Evolutionary conservation across 2,329 filamentous ascomycete genomes (phyloP).

Genomic region (Lachnellula occidentalis): DNA sequence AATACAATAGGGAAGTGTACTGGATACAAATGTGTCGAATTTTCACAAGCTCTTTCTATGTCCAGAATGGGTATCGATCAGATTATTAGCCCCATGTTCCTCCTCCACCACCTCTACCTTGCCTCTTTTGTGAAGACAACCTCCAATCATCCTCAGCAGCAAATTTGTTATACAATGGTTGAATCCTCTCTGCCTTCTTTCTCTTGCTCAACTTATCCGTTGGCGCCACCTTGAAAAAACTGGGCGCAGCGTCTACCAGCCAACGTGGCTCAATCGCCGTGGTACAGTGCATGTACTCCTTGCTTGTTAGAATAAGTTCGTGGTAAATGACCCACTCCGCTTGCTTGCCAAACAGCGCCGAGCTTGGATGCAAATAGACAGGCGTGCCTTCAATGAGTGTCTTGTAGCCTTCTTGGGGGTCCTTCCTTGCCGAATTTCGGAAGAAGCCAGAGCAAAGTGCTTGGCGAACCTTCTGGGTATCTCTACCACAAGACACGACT

Average conservation of each 20-base stretch:
- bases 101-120: slow-evolving; percentile 78
- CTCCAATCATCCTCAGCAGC: slow-evolving; percentile 93
- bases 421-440: slow-evolving; percentile 89
- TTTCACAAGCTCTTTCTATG: too few species aligned
- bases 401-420: slow-evolving; percentile 95
- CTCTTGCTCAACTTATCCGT: slow-evolving; percentile 83
- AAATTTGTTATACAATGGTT: slow-evolving; percentile 91
- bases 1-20: too few species aligned
- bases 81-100: slow-evolving; percentile 74
- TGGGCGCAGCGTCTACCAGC: slow-evolving; percentile 94
- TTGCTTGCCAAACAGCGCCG: slow-evolving; percentile 89
- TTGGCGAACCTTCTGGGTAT: slow-evolving; percentile 81
- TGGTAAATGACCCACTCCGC: slow-evolving; percentile 97
- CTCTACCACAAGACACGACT: slow-evolving; percentile 77
- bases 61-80: neutral
- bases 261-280: slow-evolving; percentile 90
- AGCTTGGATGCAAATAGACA: slow-evolving; percentile 89
- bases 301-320: slow-evolving; percentile 82
- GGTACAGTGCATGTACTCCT: slow-evolving; percentile 97
- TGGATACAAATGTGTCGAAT: too few species aligned
- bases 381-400: slow-evolving; percentile 93
- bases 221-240: slow-evolving; percentile 95
- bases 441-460: slow-evolving; percentile 93
- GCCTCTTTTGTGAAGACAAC: slow-evolving; percentile 78
- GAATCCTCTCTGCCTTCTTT: slow-evolving; percentile 90